Evolutionary conservation across 345 rosid genomes (phyloP).

Genomic region (Geranium brycei): DNA sequence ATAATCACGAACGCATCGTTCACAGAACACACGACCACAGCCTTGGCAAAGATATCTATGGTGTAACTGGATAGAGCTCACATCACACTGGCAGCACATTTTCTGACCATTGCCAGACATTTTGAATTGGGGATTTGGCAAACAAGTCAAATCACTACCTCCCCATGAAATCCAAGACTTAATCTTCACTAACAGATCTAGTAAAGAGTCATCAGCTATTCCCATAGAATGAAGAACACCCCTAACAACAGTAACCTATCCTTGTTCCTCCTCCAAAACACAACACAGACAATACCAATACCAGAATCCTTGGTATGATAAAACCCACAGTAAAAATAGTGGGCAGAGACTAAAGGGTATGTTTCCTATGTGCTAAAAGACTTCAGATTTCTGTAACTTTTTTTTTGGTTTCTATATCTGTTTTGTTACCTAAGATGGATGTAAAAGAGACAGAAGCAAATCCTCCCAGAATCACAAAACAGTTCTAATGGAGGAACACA

Average conservation of each 20-base stretch:
- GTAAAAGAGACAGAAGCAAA: conserved; percentile 9
- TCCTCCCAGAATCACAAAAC: conserved; percentile 30
- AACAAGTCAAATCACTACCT: conserved; percentile 7
- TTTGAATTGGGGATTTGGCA: conserved; percentile 15
- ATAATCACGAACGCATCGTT: conserved; percentile 18
- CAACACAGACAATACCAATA: too few species aligned
- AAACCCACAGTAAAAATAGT: conserved; percentile 9
- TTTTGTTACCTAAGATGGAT: conserved; percentile 1
- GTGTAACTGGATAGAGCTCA: conserved; percentile 13
- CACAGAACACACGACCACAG: conserved; percentile 53
- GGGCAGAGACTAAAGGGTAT: background rate
- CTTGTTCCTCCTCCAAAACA: conserved; percentile 36
- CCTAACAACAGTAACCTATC: conserved; percentile 15
- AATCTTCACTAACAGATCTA: conserved; percentile 60
- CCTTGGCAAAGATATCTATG: conserved; percentile 41
- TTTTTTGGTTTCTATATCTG: conserved; percentile 5
- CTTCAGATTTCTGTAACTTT: conserved; percentile 10
- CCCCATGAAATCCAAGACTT: conserved; percentile 66
- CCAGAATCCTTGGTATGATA: too few species aligned
- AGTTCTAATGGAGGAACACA: conserved; percentile 19
- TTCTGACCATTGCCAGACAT: conserved; percentile 26
- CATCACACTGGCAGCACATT: conserved; percentile 43
- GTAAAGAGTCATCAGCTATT: conserved; percentile 52
- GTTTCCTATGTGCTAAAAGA: conserved; percentile 1
- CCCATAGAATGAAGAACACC: conserved; percentile 48